Conservation (phyloP, 768 basidiomycete genomes). For the Piloderma croceum region DNA sequence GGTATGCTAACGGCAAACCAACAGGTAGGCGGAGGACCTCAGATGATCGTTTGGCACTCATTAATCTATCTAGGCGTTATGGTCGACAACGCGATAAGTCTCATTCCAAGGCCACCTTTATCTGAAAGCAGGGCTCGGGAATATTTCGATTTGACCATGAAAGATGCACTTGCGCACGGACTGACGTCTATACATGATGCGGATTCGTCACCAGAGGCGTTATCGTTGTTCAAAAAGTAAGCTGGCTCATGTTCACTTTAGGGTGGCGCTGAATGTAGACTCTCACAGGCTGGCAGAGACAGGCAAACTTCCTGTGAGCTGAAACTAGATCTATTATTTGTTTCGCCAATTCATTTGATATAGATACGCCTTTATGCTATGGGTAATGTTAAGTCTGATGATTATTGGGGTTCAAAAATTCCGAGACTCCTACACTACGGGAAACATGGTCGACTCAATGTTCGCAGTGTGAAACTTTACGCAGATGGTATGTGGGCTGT, state of each 20-base stretch:
- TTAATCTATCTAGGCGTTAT: constrained; percentile 50
- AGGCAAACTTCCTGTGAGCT: constrained; percentile 60
- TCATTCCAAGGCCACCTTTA: constrained; percentile 65
- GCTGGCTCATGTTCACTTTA: neutral
- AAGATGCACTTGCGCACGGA: constrained; percentile 71
- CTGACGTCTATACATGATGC: constrained; percentile 90
- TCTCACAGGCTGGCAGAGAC: constrained; percentile 58
- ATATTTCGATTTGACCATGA: constrained; percentile 61
- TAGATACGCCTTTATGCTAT: constrained; percentile 61
- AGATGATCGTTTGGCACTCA: neutral
- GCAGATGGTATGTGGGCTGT: constrained; percentile 53
- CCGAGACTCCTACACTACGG: constrained; percentile 59
- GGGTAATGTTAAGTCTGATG: constrained; percentile 45
- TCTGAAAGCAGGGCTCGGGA: constrained; percentile 47
- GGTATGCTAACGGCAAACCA: constrained; percentile 45
- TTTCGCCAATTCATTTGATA: no score
- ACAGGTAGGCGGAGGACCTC: constrained; percentile 37
- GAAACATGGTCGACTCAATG: constrained; percentile 44
- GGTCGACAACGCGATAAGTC: constrained; percentile 81
- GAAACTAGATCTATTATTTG: no score
- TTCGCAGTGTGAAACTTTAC: constrained; percentile 69
- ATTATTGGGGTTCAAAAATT: constrained; percentile 63
- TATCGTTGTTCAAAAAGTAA: constrained; percentile 63
- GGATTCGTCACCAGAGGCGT: constrained; percentile 37
- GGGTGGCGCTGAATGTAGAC: neutral